A percentile compares a stretch with the other conserved stretches of the same genome.
phyloP scores from a whole-genome alignment of 352 stramenopile species.

The Globisporangium paroecandrum region DNA sequence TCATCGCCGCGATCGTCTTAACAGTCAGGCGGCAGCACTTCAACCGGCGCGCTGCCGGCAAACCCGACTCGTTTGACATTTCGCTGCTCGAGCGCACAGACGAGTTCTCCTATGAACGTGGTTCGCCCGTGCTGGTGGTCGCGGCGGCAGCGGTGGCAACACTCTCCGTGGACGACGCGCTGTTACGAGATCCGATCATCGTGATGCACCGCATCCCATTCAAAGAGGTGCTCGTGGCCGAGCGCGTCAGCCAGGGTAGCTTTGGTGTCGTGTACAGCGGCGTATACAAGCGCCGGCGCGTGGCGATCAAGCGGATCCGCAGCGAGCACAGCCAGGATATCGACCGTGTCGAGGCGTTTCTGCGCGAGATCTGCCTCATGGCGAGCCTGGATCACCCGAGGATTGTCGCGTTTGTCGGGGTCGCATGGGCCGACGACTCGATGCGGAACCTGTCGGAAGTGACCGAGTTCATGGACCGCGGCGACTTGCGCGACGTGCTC shows the following conservation, averaged over 20 bases:
- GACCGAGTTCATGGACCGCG: not conserved
- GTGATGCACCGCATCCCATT: constrained; percentile 15
- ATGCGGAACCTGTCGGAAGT: not conserved
- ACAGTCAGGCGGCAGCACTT: not conserved
- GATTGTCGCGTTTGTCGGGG: not conserved
- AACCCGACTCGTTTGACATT: constrained; percentile 5
- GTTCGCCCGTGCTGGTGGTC: not conserved
- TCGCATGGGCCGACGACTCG: not conserved
- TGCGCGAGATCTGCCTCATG: constrained; percentile 27
- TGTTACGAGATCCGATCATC: constrained; percentile 19
- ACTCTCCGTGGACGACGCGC: constrained; percentile 12
- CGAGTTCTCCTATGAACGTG: constrained; percentile 1
- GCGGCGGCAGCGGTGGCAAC: not conserved
- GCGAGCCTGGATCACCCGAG: constrained; percentile 17
- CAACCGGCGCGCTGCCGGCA: not conserved
- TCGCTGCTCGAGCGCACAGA: constrained; percentile 3
- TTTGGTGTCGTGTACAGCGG: constrained; percentile 29
- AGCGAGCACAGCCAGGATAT: constrained; percentile 15
- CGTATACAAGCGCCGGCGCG: constrained; percentile 13
- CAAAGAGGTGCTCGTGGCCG: constrained; percentile 10
- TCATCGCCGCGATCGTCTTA: not conserved
- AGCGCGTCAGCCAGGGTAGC: constrained; percentile 19
- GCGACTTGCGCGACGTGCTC: not conserved
- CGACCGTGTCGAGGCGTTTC: constrained; percentile 23
- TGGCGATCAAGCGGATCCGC: constrained; percentile 29